These are phyloP conservation scores for Geosiphon pyriformis DNA, from an alignment of 192 early-diverging fungal genomes.

Conservation along the genomic window DNA sequence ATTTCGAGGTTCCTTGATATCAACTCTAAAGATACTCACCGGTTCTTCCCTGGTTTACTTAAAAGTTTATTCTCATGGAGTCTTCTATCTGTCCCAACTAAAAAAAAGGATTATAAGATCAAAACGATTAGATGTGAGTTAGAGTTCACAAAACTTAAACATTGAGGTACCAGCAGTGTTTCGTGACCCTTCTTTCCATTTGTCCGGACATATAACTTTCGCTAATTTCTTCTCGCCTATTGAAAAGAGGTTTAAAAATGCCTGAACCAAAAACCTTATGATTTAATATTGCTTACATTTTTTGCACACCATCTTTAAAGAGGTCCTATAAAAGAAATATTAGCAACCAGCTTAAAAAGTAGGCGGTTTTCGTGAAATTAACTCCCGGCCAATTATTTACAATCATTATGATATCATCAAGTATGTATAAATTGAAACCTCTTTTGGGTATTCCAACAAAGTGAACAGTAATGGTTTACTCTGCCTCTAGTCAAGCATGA, in stretches of 20 bases:
- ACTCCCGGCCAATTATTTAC: no score
- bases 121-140: not conserved
- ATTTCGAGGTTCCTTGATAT: no score
- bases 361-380: no score
- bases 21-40: no score
- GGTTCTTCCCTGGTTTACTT: conserved; percentile 46
- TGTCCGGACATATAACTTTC: conserved; percentile 55
- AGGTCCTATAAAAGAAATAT: no score
- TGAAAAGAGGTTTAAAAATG: not conserved
- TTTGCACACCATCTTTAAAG: conserved; percentile 46
- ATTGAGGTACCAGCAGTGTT: conserved; percentile 39
- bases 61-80: conserved; percentile 57
- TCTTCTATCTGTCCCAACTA: conserved; percentile 41
- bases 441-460: no score
- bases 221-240: conserved; percentile 56
- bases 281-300: conserved; percentile 34
- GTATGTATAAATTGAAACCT: no score
- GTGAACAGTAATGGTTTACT: no score
- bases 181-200: conserved; percentile 60
- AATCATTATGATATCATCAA: no score
- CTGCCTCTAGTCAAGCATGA: no score
- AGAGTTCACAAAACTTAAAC: not conserved
- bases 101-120: not conserved
- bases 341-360: no score
- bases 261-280: not conserved